phyloP scores from a whole-genome alignment of 768 basidiomycete genomes.

The Filobasidium floriforme region DNA sequence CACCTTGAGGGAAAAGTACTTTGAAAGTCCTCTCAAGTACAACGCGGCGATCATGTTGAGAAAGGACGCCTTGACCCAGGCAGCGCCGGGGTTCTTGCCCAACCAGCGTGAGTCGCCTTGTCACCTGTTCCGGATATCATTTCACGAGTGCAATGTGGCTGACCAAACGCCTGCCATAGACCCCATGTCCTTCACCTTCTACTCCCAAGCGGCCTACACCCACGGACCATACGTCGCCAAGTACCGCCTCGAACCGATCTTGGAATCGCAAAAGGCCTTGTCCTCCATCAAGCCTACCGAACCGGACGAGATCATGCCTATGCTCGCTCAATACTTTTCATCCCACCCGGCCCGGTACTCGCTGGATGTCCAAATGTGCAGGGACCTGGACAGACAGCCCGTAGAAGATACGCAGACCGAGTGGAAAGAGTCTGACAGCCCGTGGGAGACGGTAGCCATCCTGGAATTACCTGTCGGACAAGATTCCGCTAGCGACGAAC shows the following conservation, averaged over 20 bases:
- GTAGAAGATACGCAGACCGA: slow-evolving; percentile 4
- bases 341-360: slow-evolving; percentile 7
- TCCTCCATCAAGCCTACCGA: slow-evolving; percentile 3
- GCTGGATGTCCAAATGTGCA: slow-evolving; percentile 5
- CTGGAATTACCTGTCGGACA: slow-evolving; percentile 1
- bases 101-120: slow-evolving; percentile 6
- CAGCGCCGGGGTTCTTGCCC: slow-evolving; percentile 3
- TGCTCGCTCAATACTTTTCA: slow-evolving; percentile 3
- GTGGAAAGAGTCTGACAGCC: neutral
- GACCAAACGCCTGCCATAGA: neutral
- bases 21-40: slow-evolving; percentile 20
- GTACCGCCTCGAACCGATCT: neutral
- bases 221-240: slow-evolving; percentile 8
- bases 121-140: no score
- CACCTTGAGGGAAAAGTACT: slow-evolving; percentile 26
- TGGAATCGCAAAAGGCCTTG: neutral
- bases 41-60: slow-evolving; percentile 5
- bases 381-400: neutral
- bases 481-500: neutral
- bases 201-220: slow-evolving; percentile 5
- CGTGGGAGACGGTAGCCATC: slow-evolving; percentile 1
- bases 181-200: slow-evolving; percentile 4
- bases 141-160: neutral
- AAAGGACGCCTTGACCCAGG: slow-evolving; percentile 4
- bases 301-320: neutral